These are phyloP conservation scores for Chrysanthemum seticuspe DNA, from an alignment of 129 eudicot genomes.

Conservation along the genomic window DNA sequence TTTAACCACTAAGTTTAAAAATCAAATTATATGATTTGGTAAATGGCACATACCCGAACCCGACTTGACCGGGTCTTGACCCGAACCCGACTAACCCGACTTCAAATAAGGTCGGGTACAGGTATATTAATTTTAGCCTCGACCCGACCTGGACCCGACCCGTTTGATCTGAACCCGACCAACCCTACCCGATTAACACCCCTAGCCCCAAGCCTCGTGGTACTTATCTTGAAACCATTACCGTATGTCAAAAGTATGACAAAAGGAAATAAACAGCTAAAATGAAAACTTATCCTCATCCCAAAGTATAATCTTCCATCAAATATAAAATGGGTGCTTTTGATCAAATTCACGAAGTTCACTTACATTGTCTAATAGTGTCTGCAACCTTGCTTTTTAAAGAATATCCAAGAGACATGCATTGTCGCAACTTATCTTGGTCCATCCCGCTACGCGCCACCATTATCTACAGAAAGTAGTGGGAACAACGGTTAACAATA, in stretches of 20 bases:
- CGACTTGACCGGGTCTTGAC: no score
- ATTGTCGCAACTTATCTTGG: constrained; percentile 86
- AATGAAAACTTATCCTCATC: background rate
- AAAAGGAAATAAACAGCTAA: background rate
- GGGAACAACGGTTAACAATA: constrained; percentile 4
- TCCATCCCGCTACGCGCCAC: constrained; percentile 96
- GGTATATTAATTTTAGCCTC: no score
- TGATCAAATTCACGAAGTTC: background rate
- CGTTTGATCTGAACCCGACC: no score
- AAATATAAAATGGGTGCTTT: background rate
- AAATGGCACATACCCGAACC: no score
- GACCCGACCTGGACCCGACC: no score
- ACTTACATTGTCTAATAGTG: constrained; percentile 87
- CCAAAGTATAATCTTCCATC: background rate
- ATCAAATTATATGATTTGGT: no score
- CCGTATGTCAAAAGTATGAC: constrained; percentile 59
- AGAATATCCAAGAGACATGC: constrained; percentile 97
- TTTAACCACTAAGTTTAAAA: no score
- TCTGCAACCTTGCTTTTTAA: constrained; percentile 73
- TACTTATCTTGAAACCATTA: constrained; percentile 95
- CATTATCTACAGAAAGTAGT: constrained; percentile 55
- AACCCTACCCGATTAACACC: no score
- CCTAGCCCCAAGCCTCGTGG: no score
- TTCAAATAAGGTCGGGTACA: no score
- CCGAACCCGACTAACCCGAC: no score